Evolutionary conservation across 768 basidiomycete genomes (phyloP).

Genomic region (Psilocybe sp.): DNA sequence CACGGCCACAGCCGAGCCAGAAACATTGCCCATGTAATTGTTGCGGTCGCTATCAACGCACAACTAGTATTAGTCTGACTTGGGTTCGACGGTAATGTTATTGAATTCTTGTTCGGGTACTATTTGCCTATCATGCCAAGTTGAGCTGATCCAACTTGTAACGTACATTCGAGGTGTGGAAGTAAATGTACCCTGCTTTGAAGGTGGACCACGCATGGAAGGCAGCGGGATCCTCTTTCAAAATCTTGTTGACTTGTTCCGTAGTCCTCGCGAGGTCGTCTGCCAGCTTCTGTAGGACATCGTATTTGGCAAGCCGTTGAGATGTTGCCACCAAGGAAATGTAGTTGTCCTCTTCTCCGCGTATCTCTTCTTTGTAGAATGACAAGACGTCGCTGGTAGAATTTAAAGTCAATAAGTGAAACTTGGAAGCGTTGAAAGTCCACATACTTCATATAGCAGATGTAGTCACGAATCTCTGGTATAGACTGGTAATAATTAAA

Average conservation of each 20-base stretch:
- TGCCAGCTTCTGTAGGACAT: slow-evolving; percentile 20
- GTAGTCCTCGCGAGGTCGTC: slow-evolving; percentile 17
- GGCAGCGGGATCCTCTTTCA: slow-evolving; percentile 12
- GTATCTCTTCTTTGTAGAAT: slow-evolving; percentile 39
- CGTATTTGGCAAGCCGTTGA: slow-evolving; percentile 20
- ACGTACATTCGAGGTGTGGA: slow-evolving; percentile 22
- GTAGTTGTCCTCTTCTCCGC: slow-evolving; percentile 30
- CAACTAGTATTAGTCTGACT: too few species aligned
- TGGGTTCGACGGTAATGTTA: too few species aligned
- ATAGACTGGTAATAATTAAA: neutral
- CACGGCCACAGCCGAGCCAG: too few species aligned
- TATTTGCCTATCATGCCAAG: neutral
- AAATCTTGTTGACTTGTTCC: slow-evolving; percentile 16
- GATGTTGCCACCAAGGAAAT: slow-evolving; percentile 28
- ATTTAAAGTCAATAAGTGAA: neutral
- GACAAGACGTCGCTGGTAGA: slow-evolving; percentile 34
- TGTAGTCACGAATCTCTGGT: neutral
- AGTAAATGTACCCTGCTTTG: slow-evolving; percentile 21
- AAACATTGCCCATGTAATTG: too few species aligned
- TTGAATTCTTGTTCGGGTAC: too few species aligned
- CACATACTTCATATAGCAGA: slow-evolving; percentile 1
- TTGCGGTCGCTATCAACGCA: too few species aligned
- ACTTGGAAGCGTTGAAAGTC: neutral
- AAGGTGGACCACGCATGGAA: slow-evolving; percentile 19
- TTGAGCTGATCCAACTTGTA: slow-evolving; percentile 20